Evolutionary conservation across 140 eudicot genomes (phyloP), one percentile per base, ranked within the genome.

Genomic region (Ambrosia hybrid): DNA sequence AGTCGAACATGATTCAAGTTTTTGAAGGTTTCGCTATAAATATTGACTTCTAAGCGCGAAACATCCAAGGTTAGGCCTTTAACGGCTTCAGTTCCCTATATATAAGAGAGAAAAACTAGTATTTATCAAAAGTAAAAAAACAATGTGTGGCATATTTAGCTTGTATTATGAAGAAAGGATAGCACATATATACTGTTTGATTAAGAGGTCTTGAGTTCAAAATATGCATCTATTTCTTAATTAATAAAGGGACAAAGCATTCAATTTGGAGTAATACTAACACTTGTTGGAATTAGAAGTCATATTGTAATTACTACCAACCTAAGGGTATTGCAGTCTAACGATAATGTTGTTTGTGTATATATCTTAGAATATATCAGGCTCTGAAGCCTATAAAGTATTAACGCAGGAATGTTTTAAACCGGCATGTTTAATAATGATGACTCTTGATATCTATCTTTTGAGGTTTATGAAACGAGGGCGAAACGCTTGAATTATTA

Each of bases 41-140:
- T 30, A 41, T 67, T 39, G 13, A 62, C 65, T 72, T 72, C 71
- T 30, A 45, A 11, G 36, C 71, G 43, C 15, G 82, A 62, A 33
- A 77, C 71, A 49, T 66, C 79, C 60, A 81, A 26, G 46, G 64
- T 51, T 41, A 76, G 36, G 49, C 82, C 79, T 66, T 65, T 68
- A 65, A 76, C 73, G 4, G 75, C 57, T 71, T 71, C 63, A 13
- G 73, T 81, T 59, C 82, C 85, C 82, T 81, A 41, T 3, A 51
- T 9, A 59, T 17, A 45, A 16, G 30, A 26, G 48, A 61, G 7
- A 52, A 12, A 0, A 16, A 21, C 36, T 45, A 15, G 0, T 43
- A 59, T 48, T 41, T 13, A 15, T 72, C 14, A 59, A 26, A 43
- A 17, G 11, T 58, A 55, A 39, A 70, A 39, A 53, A 13, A 13